Base-by-base conservation (phyloP, 2,329 filamentous ascomycete species). In the Xylaria sp. region DNA sequence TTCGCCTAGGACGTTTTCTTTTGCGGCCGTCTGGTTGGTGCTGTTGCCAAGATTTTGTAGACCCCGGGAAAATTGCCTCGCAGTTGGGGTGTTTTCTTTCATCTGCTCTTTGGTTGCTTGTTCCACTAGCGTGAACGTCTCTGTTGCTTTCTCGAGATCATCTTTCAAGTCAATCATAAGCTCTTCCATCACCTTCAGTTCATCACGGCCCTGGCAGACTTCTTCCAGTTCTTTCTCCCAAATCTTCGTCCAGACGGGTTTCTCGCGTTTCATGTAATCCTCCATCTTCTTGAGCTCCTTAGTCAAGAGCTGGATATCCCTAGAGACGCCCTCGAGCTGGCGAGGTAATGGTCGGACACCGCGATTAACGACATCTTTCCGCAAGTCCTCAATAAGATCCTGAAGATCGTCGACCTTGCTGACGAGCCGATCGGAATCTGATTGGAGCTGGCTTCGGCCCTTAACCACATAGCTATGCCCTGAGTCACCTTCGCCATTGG, bases 41-140 rank as follows among this genome's bases (percentile, higher is more conserved):
- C 82, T 85, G 75, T 84, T 85, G 54, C 80, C 80, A 65, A 90
- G 83, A 60, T 85, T 84, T 72, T 82, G 85, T 57, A 90, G 80
- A 1, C 87, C 87, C 72, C 84, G 84, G 61, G 86, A 87, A 72
- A 90, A 86, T 59, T 86, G 84, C 8, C 86, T 80, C 21, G 69
- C 65, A 10, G 78, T 78, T 51, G 85, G 86, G n/a, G 88, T 84
- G 54, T 83, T 87, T 69, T 92, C 91, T 78, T 97, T 93, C 81
- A 97, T 92, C 79, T 99, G 96, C 81, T 98, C 94, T 82, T 97
- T 97, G n/a, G 94, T 98, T 9, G 96, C 96, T 81, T 98, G 92
- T 81, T 99, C 96, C 18, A 99, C 96, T 0, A 99, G 88, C 27
- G 93, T 92, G 77, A 99, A 97, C 0, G 96, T 98, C 80, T 97